Evolutionary conservation across 1,284 basidiomycete species (phyloP).

Genomic region (Malassezia arunalokei): DNA sequence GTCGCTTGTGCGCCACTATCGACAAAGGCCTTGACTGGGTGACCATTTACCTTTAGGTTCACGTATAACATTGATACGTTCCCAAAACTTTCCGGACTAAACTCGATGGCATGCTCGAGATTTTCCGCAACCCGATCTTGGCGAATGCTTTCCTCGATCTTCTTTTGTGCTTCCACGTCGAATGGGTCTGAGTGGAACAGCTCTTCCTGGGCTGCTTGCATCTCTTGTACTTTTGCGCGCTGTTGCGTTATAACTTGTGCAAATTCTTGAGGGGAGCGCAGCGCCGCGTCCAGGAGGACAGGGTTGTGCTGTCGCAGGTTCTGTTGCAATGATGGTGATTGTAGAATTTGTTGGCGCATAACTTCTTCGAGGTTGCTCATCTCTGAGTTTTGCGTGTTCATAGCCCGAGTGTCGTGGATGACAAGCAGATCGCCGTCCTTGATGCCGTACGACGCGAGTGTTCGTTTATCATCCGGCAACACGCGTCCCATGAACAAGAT

Average conservation of each 20-base stretch:
- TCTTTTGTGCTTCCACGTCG: conserved; percentile 65
- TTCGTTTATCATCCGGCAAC: conserved; percentile 21
- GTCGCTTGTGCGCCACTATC: conserved; percentile 94
- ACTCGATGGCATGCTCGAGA: conserved; percentile 45
- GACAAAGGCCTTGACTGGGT: conserved; percentile 85
- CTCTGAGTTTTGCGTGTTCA: not conserved
- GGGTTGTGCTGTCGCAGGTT: conserved; percentile 53
- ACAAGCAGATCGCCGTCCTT: conserved; percentile 32
- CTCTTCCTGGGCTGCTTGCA: conserved; percentile 55
- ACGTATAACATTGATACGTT: conserved; percentile 92
- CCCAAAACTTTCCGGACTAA: conserved; percentile 74
- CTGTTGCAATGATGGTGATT: conserved; percentile 66
- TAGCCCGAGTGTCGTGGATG: conserved; percentile 12
- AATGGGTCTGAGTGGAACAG: conserved; percentile 68
- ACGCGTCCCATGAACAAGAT: conserved; percentile 20
- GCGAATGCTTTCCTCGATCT: conserved; percentile 85
- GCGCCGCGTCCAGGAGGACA: conserved; percentile 18
- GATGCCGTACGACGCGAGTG: conserved; percentile 29
- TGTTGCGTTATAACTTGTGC: conserved; percentile 21
- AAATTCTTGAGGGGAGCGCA: conserved; percentile 12
- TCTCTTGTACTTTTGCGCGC: conserved; percentile 39
- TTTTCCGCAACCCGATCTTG: conserved; percentile 74
- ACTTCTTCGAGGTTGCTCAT: conserved; percentile 54
- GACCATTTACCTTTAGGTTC: conserved; percentile 67
- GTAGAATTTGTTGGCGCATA: conserved; percentile 74